Evolutionary conservation across 2,329 filamentous ascomycete genomes (phyloP).

Genomic region (Chaetomium olivaceum): DNA sequence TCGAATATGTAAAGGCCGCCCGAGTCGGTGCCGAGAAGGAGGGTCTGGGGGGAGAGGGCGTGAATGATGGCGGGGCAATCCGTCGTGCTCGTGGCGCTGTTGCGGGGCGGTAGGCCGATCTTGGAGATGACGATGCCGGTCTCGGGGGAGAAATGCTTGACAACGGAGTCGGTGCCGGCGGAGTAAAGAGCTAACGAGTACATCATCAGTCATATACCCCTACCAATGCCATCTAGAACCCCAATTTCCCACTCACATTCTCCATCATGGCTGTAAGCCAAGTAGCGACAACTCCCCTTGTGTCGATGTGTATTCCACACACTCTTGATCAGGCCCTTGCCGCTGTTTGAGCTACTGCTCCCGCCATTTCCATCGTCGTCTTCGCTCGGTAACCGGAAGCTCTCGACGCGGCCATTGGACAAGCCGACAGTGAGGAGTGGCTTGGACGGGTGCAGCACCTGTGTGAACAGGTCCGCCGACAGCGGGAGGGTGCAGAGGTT

Average conservation of each 20-base stretch:
- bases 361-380: slow-evolving; percentile 49
- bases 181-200: slow-evolving; percentile 58
- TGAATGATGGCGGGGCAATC: slow-evolving; percentile 72
- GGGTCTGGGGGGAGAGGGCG: slow-evolving; percentile 79
- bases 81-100: slow-evolving; percentile 58
- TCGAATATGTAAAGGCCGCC: slow-evolving; percentile 88
- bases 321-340: slow-evolving; percentile 75
- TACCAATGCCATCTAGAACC: neutral
- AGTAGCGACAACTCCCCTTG: slow-evolving; percentile 86
- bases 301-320: slow-evolving; percentile 86
- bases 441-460: slow-evolving; percentile 80
- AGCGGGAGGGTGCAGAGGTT: slow-evolving; percentile 89
- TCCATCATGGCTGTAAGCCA: slow-evolving; percentile 80
- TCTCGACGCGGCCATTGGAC: slow-evolving; percentile 81
- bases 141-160: slow-evolving; percentile 56
- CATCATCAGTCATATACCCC: neutral
- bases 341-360: slow-evolving; percentile 56
- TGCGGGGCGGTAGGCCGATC: slow-evolving; percentile 67
- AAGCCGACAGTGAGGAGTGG: slow-evolving; percentile 86
- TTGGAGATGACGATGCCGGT: slow-evolving; percentile 76
- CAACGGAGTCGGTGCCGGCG: slow-evolving; percentile 57
- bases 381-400: slow-evolving; percentile 68
- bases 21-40: slow-evolving; percentile 88
- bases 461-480: slow-evolving; percentile 81
- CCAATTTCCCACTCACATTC: slow-evolving; percentile 51